A percentile compares a stretch with the other conserved stretches of the same genome.
Conservation (phyloP, 1,139 yeast genomes). For the Yamadazyma sp. region DNA sequence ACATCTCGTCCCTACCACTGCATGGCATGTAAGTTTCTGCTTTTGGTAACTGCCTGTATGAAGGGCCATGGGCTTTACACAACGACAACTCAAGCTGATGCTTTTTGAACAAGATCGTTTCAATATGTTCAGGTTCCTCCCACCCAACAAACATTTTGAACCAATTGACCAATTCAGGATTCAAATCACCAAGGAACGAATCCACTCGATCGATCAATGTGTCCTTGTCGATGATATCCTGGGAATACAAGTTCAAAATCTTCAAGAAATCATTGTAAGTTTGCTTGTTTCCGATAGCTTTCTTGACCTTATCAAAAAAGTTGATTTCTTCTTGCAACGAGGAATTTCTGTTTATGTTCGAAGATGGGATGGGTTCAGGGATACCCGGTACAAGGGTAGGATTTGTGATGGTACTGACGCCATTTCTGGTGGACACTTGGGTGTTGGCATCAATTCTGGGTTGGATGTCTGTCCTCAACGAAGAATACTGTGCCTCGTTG, state of each 20-base stretch:
- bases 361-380: slow-evolving; percentile 82
- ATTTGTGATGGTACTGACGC: slow-evolving; percentile 28
- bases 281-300: slow-evolving; percentile 85
- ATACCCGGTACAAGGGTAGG: slow-evolving; percentile 83
- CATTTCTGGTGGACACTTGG: slow-evolving; percentile 19
- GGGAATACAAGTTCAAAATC: slow-evolving; percentile 80
- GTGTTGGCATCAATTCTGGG: slow-evolving; percentile 26
- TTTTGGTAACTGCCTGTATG: slow-evolving; percentile 89
- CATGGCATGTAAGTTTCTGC: slow-evolving; percentile 97
- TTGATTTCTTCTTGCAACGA: slow-evolving; percentile 79
- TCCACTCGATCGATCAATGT: slow-evolving; percentile 84
- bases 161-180: slow-evolving; percentile 82
- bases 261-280: slow-evolving; percentile 89
- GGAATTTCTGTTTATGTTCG: slow-evolving; percentile 50
- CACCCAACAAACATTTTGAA: slow-evolving; percentile 89
- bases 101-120: slow-evolving; percentile 83
- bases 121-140: slow-evolving; percentile 79
- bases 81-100: slow-evolving; percentile 85
- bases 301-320: slow-evolving; percentile 90
- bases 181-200: slow-evolving; percentile 75
- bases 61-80: slow-evolving; percentile 90
- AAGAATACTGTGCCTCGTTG: slow-evolving; percentile 53
- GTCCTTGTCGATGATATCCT: slow-evolving; percentile 81
- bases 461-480: slow-evolving; percentile 44
- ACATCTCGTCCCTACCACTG: slow-evolving; percentile 97